Evolutionary conservation across 768 basidiomycete species (phyloP).

Genomic region (Zangia roseola): DNA sequence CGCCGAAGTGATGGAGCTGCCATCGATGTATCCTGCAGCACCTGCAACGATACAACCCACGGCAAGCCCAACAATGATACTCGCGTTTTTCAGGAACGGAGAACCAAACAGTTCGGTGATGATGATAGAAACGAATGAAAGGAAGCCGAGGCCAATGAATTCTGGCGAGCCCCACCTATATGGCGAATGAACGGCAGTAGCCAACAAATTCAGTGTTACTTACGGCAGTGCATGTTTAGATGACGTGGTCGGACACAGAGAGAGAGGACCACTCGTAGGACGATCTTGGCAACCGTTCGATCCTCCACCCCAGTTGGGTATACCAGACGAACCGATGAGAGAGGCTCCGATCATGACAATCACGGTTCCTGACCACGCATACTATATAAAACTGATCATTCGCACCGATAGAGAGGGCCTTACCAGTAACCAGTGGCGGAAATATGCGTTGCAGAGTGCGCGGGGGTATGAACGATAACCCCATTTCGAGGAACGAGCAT

Average conservation of each 20-base stretch:
- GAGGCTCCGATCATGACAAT: conserved; percentile 79
- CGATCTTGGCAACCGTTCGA: conserved; percentile 64
- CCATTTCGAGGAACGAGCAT: conserved; percentile 80
- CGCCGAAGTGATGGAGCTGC: conserved; percentile 58
- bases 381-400: not conserved
- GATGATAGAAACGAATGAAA: conserved; percentile 75
- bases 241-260: conserved; percentile 66
- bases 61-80: conserved; percentile 70
- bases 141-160: conserved; percentile 85
- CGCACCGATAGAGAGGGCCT: not conserved
- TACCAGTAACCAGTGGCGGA: conserved; percentile 78
- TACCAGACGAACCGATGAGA: conserved; percentile 71
- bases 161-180: conserved; percentile 75
- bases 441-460: conserved; percentile 64
- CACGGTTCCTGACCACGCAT: conserved; percentile 54
- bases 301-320: conserved; percentile 83
- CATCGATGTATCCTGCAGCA: conserved; percentile 74
- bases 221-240: conserved; percentile 70
- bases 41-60: conserved; percentile 83
- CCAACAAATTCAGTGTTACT: conserved; percentile 15
- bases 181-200: not conserved
- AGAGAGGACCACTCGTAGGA: conserved; percentile 66
- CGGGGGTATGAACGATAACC: conserved; percentile 70
- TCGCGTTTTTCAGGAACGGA: conserved; percentile 81
- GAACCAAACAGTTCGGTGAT: conserved; percentile 81